phyloP scores from a whole-genome alignment of 129 eudicot genomes.

The Rutidosis leptorrhynchoides region DNA sequence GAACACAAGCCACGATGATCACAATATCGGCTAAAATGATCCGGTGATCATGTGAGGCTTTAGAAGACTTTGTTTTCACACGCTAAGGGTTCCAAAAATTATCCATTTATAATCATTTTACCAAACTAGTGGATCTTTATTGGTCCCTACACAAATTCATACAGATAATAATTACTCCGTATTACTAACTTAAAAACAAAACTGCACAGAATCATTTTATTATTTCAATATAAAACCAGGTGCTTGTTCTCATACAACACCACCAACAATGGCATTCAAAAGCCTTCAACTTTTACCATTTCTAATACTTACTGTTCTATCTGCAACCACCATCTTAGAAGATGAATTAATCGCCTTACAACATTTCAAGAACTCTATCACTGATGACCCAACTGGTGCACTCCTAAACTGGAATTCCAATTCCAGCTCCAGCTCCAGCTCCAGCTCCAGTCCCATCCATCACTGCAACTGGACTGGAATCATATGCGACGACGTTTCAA shows the following conservation, averaged over 20 bases:
- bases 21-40: neutral
- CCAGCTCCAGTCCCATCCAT: conserved; percentile 33
- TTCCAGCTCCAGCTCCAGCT: no score
- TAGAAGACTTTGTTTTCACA: conserved; percentile 13
- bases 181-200: no score
- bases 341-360: conserved; percentile 46
- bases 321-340: conserved; percentile 30
- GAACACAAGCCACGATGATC: neutral
- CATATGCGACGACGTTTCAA: conserved; percentile 40
- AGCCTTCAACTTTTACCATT: conserved; percentile 9
- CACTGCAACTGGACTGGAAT: conserved; percentile 96
- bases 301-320: conserved; percentile 27
- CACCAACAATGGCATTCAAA: conserved; percentile 26
- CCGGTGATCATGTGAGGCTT: no score
- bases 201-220: no score
- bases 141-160: no score
- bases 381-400: conserved; percentile 56
- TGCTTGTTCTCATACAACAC: conserved; percentile 2
- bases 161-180: no score
- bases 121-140: no score
- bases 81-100: conserved; percentile 4
- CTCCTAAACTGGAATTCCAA: conserved; percentile 58
- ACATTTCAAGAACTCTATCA: conserved; percentile 52
- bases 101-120: no score
- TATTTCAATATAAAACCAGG: conserved; percentile 13